Conservation (phyloP, 352 stramenopile genomes). For the Globisporangium solare region DNA sequence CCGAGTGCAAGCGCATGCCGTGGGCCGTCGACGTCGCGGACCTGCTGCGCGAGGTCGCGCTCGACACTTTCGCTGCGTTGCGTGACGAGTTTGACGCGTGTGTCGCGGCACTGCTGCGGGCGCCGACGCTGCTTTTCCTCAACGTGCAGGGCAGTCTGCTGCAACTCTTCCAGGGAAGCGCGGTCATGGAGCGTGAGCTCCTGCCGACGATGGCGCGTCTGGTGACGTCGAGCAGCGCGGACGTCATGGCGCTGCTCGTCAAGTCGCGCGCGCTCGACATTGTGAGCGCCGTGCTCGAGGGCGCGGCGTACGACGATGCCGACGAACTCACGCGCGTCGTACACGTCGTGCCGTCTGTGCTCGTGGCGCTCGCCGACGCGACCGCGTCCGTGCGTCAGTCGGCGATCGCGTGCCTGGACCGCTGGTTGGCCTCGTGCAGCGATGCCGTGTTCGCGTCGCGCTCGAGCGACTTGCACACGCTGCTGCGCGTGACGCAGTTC, state of each 20-base stretch:
- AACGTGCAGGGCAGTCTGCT: conserved; percentile 50
- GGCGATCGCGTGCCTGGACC: conserved; percentile 53
- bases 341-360: conserved; percentile 50
- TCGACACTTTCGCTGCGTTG: conserved; percentile 32
- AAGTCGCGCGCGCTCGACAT: conserved; percentile 70
- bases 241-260: conserved; percentile 41
- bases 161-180: conserved; percentile 38
- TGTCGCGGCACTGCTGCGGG: conserved; percentile 58
- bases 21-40: conserved; percentile 38
- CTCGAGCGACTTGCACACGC: conserved; percentile 24
- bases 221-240: conserved; percentile 9
- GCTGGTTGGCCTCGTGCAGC: conserved; percentile 34
- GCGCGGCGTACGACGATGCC: conserved; percentile 29
- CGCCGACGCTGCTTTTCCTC: conserved; percentile 56
- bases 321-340: conserved; percentile 42
- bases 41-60: conserved; percentile 36
- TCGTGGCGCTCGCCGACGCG: conserved; percentile 57
- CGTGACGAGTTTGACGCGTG: conserved; percentile 61
- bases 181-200: conserved; percentile 40
- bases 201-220: conserved; percentile 64
- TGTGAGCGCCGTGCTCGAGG: conserved; percentile 57
- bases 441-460: conserved; percentile 17
- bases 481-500: conserved; percentile 31
- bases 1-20: conserved; percentile 10
- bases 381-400: conserved; percentile 50